Evolutionary conservation across 2,329 filamentous ascomycete species (phyloP).

Genomic region (Hymenoscyphus salicellus): DNA sequence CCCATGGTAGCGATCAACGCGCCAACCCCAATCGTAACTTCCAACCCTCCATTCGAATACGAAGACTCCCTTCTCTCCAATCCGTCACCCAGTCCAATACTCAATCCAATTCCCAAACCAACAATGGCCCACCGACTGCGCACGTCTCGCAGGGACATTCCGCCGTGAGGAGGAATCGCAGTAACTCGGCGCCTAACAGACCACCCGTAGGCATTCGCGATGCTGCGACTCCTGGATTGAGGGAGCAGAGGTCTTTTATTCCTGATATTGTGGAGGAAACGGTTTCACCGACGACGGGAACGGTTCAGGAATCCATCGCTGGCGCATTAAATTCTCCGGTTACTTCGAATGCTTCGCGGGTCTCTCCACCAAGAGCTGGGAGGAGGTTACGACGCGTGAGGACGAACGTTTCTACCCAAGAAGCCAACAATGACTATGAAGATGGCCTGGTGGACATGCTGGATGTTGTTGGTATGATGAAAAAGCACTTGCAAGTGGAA

Average conservation of each 20-base stretch:
- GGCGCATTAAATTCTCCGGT: constrained; percentile 1
- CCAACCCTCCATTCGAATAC: constrained; percentile 11
- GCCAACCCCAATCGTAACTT: background rate
- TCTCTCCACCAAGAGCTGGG: constrained; percentile 5
- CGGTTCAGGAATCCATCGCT: background rate
- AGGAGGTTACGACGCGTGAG: constrained; percentile 23
- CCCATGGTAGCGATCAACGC: background rate
- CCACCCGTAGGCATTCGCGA: constrained; percentile 2
- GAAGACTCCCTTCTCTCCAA: constrained; percentile 1
- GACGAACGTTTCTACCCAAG: constrained; percentile 18
- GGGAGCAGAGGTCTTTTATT: constrained; percentile 11
- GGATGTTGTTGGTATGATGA: constrained; percentile 60
- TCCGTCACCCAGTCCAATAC: background rate
- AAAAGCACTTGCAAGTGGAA: background rate
- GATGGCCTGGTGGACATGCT: constrained; percentile 63
- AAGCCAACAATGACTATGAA: constrained; percentile 50
- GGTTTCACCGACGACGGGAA: constrained; percentile 14
- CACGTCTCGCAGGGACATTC: background rate
- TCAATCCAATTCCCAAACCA: background rate
- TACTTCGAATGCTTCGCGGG: background rate
- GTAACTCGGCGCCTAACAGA: constrained; percentile 23
- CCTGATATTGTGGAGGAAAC: constrained; percentile 20
- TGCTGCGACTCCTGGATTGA: background rate
- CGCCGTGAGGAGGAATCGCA: constrained; percentile 19
- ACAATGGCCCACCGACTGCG: background rate